Percentiles rank a stretch among this genome's conserved stretches.
Conservation (phyloP, 371 early-diverging fungal species). For the Mycotypha africana region DNA sequence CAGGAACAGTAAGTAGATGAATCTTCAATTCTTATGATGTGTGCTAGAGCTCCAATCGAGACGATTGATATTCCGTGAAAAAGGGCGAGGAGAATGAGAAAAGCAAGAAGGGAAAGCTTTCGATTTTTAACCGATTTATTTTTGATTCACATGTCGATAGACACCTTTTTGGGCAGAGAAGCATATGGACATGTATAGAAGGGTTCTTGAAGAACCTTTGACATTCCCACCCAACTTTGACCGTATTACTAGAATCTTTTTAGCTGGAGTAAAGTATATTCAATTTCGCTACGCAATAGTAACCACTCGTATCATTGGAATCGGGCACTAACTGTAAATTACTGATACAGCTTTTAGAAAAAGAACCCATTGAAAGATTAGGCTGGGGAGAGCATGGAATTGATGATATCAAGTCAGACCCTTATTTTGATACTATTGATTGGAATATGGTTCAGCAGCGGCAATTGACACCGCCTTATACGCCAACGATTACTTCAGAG, state of each 20-base stretch:
- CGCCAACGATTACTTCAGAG: constrained; percentile 41
- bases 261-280: constrained; percentile 47
- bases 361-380: constrained; percentile 61
- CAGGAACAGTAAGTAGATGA: constrained; percentile 60
- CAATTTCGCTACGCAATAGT: no score
- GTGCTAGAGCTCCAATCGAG: no score
- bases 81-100: no score
- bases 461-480: constrained; percentile 49
- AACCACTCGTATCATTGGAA: no score
- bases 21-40: no score
- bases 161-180: constrained; percentile 84
- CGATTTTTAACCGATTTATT: no score
- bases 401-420: constrained; percentile 57
- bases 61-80: no score
- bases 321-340: no score
- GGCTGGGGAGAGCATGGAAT: constrained; percentile 54
- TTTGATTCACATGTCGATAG: constrained; percentile 25
- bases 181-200: constrained; percentile 73
- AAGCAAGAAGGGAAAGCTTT: no score
- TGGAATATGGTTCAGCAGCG: constrained; percentile 61
- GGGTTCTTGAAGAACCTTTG: constrained; percentile 70
- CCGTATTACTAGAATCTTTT: constrained; percentile 44
- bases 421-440: constrained; percentile 59
- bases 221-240: constrained; percentile 64
- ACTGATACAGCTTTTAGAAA: constrained; percentile 53